Conservation (phyloP, 805 yeast species). For the Wickerhamiella dianesei region DNA sequence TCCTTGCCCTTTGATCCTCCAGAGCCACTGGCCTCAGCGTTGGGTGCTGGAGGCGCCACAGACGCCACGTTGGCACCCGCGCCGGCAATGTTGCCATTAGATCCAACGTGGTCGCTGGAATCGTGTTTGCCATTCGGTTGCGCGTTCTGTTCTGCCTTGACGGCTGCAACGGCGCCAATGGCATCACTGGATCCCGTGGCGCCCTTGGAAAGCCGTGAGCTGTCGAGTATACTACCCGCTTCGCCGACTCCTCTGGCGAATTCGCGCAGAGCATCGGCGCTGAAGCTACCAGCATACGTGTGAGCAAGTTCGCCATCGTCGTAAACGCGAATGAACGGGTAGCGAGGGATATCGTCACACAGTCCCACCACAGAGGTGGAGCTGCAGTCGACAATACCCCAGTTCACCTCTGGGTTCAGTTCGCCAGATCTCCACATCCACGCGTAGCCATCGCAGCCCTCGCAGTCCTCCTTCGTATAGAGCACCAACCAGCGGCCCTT, state of each 20-base stretch:
- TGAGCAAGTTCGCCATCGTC: conserved; percentile 10
- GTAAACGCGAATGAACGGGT: conserved; percentile 13
- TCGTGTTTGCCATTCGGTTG: conserved; percentile 5
- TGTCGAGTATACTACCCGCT: conserved; percentile 2
- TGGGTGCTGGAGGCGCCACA: too few relatives aligned
- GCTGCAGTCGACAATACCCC: conserved; percentile 13
- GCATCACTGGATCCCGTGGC: background rate
- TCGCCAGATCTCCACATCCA: background rate
- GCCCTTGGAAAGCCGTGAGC: conserved; percentile 5
- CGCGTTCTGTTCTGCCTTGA: conserved; percentile 7
- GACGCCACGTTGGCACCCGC: background rate
- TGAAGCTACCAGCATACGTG: conserved; percentile 9
- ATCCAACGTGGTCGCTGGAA: too few relatives aligned
- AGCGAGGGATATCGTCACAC: conserved; percentile 8
- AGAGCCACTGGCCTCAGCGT: too few relatives aligned
- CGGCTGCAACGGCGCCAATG: conserved; percentile 3
- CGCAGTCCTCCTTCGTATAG: conserved; percentile 7
- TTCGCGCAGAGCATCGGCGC: conserved; percentile 5
- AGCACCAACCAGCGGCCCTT: conserved; percentile 14
- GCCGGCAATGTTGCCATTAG: background rate
- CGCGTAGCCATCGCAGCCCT: conserved; percentile 4
- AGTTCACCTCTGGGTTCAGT: conserved; percentile 3
- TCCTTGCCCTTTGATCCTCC: background rate
- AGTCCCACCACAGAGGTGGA: conserved; percentile 3
- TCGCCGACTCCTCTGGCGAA: conserved; percentile 7